Percentiles rank a stretch among this genome's conserved stretches.
Evolutionary conservation across 306 rosid species (phyloP).

Genomic region (Betula pendula): DNA sequence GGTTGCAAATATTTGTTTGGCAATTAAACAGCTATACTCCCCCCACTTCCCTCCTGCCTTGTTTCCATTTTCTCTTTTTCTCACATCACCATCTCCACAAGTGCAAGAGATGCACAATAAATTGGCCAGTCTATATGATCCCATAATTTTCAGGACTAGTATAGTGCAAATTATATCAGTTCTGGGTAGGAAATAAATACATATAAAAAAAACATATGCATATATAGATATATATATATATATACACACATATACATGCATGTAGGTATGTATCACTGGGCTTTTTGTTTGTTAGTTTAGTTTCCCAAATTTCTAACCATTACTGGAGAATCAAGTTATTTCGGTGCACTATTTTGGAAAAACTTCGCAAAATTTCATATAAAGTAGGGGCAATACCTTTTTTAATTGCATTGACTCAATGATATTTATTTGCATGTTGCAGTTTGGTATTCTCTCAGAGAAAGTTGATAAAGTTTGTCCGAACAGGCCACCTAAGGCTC

Average conservation of each 20-base stretch:
- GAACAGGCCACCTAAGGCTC: constrained; percentile 59
- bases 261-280: background rate
- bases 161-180: background rate
- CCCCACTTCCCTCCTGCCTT: background rate
- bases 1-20: background rate
- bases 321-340: constrained; percentile 1
- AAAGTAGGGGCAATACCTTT: background rate
- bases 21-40: background rate
- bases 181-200: background rate
- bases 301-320: background rate
- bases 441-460: constrained; percentile 57
- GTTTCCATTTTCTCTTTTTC: background rate
- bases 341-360: background rate
- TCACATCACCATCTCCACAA: background rate
- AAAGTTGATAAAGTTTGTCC: constrained; percentile 68
- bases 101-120: background rate
- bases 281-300: background rate
- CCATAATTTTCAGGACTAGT: background rate
- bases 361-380: constrained; percentile 1
- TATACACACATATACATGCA: too few relatives aligned
- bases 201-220: too few relatives aligned
- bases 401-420: background rate
- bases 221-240: too few relatives aligned
- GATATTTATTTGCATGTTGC: constrained; percentile 32
- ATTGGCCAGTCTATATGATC: background rate